Base-by-base conservation (phyloP, 805 yeast genomes). In the Candida rishiriensis region DNA sequence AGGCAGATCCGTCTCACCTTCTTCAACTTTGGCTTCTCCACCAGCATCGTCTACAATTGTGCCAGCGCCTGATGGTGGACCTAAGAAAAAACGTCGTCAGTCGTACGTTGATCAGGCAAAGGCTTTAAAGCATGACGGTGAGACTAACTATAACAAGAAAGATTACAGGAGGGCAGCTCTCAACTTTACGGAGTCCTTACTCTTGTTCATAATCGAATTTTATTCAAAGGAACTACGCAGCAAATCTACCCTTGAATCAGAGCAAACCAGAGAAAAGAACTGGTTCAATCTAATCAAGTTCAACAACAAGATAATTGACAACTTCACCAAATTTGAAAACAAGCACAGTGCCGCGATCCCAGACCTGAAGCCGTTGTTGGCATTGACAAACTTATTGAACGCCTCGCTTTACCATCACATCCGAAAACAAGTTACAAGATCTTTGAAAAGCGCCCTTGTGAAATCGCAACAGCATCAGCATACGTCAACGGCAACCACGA, bases 191-290 rank as follows among this genome's bases (percentile, higher is more conserved):
- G 63, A 59, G 37, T 60, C 65, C 1, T 42, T 56, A 21, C 26
- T 61, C 3, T 37, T 60, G 7, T 60, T 57, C 39, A 46, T 60
- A 9, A 40, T 57, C n/a, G 57, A 54, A 15, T 53, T 60, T 21
- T 46, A 49, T 18, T 39, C 45, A 7, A 55, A 56, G 39, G 64
- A 59, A 29, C 21, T 29, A 12, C 16, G 37, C 14, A 38, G n/a
- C 31, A 5, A 30, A 30, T 13, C 13, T 38, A 35, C 17, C 31
- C 29, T 17, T 13, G 15, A 12, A 10, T 15, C 34, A 10, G 36
- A 35, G n/a, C 12, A 12, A 13, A 15, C 21, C 5, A 32, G 38
- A 1, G 61, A 54, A 18, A 47, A 43, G 36, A 49, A 49, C 36
- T 53, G 59, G 57, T 40, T 50, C 18, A 48, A 46, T 29, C 41